Percentiles rank a stretch among this genome's conserved stretches.
Evolutionary conservation across 495 filamentous ascomycete genomes (phyloP).

Genomic region (Wilcoxina mikolae): DNA sequence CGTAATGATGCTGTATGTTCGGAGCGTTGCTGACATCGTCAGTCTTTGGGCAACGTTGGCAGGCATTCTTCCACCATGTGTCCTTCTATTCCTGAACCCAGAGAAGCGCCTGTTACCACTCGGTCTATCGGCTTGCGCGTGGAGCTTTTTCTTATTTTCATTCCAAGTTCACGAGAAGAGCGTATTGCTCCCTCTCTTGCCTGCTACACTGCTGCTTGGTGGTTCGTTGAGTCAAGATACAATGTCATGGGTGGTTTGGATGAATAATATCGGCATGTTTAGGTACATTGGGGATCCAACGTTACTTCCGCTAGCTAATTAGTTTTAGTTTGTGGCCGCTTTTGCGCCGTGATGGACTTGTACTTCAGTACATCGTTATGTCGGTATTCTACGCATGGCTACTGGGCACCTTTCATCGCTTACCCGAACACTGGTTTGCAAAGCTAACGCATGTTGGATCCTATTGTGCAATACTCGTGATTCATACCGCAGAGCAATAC

Average conservation of each 20-base stretch:
- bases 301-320: not conserved
- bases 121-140: conserved; percentile 65
- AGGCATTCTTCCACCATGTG: conserved; percentile 62
- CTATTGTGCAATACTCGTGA: conserved; percentile 58
- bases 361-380: conserved; percentile 69
- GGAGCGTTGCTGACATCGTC: not conserved
- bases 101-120: conserved; percentile 60
- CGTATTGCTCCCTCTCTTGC: conserved; percentile 75
- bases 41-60: conserved; percentile 57
- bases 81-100: conserved; percentile 64
- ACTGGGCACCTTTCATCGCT: conserved; percentile 39
- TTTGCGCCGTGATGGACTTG: conserved; percentile 66
- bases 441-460: conserved; percentile 56
- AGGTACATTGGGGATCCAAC: not conserved
- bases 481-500: conserved; percentile 63
- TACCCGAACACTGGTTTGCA: conserved; percentile 60
- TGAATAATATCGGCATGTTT: conserved; percentile 82
- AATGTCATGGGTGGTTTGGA: conserved; percentile 82
- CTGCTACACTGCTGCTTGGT: conserved; percentile 75
- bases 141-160: conserved; percentile 94
- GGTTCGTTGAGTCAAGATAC: conserved; percentile 58
- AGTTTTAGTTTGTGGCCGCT: conserved; percentile 70
- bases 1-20: not conserved
- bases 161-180: conserved; percentile 99
- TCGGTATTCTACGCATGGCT: conserved; percentile 81